These are phyloP conservation scores for Theileria sp. DNA, from an alignment of 169 alveolate species.

Conservation along the genomic window DNA sequence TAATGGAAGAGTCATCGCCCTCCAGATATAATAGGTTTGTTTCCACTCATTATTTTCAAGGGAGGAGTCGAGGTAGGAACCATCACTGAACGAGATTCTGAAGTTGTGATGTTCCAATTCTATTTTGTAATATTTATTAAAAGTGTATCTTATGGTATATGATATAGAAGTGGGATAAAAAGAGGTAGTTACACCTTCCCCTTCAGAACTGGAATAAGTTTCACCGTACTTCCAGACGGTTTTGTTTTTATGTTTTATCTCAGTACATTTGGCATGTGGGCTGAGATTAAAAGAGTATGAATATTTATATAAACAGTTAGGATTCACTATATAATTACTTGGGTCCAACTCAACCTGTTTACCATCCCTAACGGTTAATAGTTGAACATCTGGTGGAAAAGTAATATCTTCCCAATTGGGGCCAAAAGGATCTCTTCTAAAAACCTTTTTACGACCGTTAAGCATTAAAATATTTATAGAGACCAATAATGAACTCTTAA, in stretches of 20 bases:
- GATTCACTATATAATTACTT: background rate
- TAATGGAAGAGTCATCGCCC: background rate
- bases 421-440: background rate
- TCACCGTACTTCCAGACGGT: background rate
- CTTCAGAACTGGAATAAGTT: background rate
- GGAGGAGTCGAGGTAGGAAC: background rate
- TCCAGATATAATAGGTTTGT: background rate
- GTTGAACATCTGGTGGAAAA: background rate
- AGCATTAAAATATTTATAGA: background rate
- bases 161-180: background rate
- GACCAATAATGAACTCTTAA: background rate
- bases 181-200: background rate
- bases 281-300: background rate
- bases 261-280: background rate
- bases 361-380: background rate
- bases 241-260: background rate
- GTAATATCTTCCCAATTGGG: background rate
- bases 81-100: background rate
- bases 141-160: no score
- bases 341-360: background rate
- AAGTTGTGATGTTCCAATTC: background rate
- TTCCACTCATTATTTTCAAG: background rate
- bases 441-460: background rate
- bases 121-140: background rate
- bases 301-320: background rate